Evolutionary conservation across 140 eudicot genomes (phyloP).

Genomic region (Oenanthe javanica): DNA sequence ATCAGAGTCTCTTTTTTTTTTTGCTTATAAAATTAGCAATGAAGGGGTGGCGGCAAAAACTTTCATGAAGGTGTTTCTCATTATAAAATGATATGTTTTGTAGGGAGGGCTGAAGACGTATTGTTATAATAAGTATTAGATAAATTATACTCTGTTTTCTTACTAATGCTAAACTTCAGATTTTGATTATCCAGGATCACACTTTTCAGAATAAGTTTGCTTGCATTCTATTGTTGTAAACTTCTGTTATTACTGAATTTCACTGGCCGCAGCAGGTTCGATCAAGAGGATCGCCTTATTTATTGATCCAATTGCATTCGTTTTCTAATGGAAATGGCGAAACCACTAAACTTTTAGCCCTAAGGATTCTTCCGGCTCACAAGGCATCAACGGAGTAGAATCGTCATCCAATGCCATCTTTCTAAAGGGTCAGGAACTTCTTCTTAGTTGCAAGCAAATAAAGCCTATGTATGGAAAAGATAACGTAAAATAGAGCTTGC

Average conservation of each 20-base stretch:
- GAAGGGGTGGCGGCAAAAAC: too few species aligned
- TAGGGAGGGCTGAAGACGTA: too few species aligned
- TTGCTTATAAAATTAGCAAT: too few species aligned
- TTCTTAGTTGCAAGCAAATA: slow-evolving; percentile 69
- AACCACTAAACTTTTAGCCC: slow-evolving; percentile 68
- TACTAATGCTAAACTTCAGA: neutral
- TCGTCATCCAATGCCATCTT: slow-evolving; percentile 41
- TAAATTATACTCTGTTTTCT: too few species aligned
- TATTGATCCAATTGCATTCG: slow-evolving; percentile 68
- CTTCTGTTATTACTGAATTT: neutral
- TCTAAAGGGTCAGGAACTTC: slow-evolving; percentile 66
- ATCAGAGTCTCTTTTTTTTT: too few species aligned
- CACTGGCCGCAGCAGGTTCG: slow-evolving; percentile 30
- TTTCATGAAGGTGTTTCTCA: too few species aligned
- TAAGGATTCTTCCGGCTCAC: slow-evolving; percentile 46
- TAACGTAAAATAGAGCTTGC: slow-evolving; percentile 49
- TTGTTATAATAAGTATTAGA: too few species aligned
- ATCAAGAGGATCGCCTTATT: slow-evolving; percentile 67
- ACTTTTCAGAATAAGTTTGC: neutral
- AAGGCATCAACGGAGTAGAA: slow-evolving; percentile 54
- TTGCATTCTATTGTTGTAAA: neutral
- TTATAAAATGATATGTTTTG: too few species aligned
- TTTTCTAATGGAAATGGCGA: slow-evolving; percentile 68
- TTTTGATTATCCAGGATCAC: neutral
- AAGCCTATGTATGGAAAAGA: slow-evolving; percentile 42